Evolutionary conservation across 495 filamentous ascomycete species (phyloP).

Genomic region (Sphaerosporella brunnea): DNA sequence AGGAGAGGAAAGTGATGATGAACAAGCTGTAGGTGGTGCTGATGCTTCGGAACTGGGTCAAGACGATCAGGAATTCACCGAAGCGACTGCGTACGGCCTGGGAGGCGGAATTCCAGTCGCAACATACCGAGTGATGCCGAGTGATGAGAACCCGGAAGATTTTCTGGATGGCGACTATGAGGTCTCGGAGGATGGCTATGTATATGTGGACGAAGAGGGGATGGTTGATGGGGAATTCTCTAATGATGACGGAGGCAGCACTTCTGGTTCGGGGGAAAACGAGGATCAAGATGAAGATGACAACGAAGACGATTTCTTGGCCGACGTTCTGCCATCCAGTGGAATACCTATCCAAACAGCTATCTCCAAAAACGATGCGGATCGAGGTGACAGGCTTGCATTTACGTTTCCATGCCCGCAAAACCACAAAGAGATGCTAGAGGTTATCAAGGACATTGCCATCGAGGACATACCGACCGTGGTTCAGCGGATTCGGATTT

Average conservation of each 20-base stretch:
- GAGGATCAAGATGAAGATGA: constrained; percentile 40
- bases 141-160: constrained; percentile 31
- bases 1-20: constrained; percentile 40
- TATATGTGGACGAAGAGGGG: constrained; percentile 61
- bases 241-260: constrained; percentile 29
- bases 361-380: constrained; percentile 5
- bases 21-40: constrained; percentile 29
- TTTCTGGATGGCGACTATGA: constrained; percentile 34
- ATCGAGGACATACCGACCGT: constrained; percentile 51
- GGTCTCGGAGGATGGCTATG: constrained; percentile 30
- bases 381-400: constrained; percentile 33
- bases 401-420: constrained; percentile 75
- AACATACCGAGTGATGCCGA: constrained; percentile 25
- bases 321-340: constrained; percentile 27
- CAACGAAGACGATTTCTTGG: constrained; percentile 49
- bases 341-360: neutral
- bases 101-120: constrained; percentile 36
- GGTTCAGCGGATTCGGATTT: constrained; percentile 70
- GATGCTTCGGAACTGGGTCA: constrained; percentile 26
- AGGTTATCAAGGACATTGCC: constrained; percentile 41
- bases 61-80: constrained; percentile 28
- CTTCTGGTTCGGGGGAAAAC: constrained; percentile 35
- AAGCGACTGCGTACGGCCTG: constrained; percentile 35
- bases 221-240: constrained; percentile 42
- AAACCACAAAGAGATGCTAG: constrained; percentile 53